These are phyloP conservation scores for Fomitopsis palustris DNA, from an alignment of 1,284 basidiomycete species.

Conservation along the genomic window DNA sequence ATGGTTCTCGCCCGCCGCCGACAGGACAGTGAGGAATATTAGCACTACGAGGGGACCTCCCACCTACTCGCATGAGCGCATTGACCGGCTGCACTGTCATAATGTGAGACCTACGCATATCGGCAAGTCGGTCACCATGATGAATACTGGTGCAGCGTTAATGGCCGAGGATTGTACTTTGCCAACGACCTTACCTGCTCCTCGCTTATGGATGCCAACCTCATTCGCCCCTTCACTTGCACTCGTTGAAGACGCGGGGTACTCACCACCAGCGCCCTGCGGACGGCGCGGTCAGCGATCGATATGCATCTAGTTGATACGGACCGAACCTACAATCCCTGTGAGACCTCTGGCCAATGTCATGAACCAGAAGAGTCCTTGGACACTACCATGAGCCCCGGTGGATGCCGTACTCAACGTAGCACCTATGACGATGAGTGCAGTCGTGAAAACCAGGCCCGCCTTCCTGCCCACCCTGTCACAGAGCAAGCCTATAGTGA, in stretches of 20 bases:
- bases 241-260: constrained; percentile 67
- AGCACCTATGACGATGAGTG: constrained; percentile 69
- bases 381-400: constrained; percentile 52
- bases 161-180: too few species aligned
- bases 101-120: constrained; percentile 34
- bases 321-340: constrained; percentile 49
- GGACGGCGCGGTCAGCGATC: background rate
- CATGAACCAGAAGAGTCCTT: constrained; percentile 76
- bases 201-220: constrained; percentile 55
- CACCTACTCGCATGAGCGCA: constrained; percentile 36
- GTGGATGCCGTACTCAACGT: constrained; percentile 71
- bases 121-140: constrained; percentile 75
- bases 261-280: constrained; percentile 79
- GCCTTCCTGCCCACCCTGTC: constrained; percentile 72
- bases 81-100: too few species aligned
- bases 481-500: constrained; percentile 65
- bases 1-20: constrained; percentile 62
- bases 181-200: constrained; percentile 57
- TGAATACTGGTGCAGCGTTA: constrained; percentile 44
- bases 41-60: constrained; percentile 70
- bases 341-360: constrained; percentile 71
- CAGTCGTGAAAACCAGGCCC: constrained; percentile 67
- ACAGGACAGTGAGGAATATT: constrained; percentile 72
- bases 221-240: constrained; percentile 77
- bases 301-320: background rate